A percentile compares a stretch with the other conserved stretches of the same genome.
Conservation (phyloP, 805 yeast genomes). For the Yueomyces sp. region DNA sequence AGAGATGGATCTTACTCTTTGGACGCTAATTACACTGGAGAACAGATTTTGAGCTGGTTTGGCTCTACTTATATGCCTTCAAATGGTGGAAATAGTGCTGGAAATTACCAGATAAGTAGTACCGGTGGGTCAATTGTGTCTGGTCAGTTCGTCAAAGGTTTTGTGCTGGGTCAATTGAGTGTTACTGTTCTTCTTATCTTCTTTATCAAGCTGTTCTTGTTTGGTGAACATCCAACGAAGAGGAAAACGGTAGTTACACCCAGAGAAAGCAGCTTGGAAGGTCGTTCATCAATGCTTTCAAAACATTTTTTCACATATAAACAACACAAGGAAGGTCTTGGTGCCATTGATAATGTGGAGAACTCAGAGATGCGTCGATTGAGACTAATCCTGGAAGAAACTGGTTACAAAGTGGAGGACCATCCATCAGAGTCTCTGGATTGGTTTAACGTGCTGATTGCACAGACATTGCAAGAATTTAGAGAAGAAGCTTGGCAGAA, state of each 20-base stretch:
- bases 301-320: neutral
- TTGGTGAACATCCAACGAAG: slow-evolving; percentile 46
- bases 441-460: slow-evolving; percentile 92
- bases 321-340: too few species aligned
- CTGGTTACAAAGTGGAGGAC: slow-evolving; percentile 78
- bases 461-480: slow-evolving; percentile 77
- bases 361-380: neutral
- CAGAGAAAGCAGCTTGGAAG: too few species aligned
- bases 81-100: neutral
- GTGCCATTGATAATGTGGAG: neutral
- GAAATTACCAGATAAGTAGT: neutral
- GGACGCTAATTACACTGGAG: neutral
- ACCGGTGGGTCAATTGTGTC: slow-evolving; percentile 9
- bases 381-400: slow-evolving; percentile 57
- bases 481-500: slow-evolving; percentile 79
- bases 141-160: slow-evolving; percentile 71
- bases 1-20: too few species aligned
- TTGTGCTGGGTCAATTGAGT: slow-evolving; percentile 59
- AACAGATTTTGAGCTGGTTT: neutral
- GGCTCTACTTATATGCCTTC: neutral
- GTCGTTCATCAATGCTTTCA: neutral
- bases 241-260: neutral
- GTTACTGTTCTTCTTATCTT: slow-evolving; percentile 49
- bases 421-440: slow-evolving; percentile 87
- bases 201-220: slow-evolving; percentile 64